Percentiles rank a stretch among this genome's conserved stretches.
phyloP scores from a whole-genome alignment of 805 yeast genomes.

The Brettanomyces custersianus region DNA sequence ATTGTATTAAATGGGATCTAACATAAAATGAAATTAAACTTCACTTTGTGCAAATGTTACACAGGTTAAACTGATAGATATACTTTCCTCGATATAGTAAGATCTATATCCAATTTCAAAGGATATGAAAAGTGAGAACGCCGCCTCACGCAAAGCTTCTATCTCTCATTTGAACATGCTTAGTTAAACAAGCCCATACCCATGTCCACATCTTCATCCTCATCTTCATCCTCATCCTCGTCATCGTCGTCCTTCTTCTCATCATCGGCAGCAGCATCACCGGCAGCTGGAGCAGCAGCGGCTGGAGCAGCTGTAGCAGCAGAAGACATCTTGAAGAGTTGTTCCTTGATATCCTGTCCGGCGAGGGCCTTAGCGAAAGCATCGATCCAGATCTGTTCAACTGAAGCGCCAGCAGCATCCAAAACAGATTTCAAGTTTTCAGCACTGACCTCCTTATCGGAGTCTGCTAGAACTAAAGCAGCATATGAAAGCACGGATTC shows the following conservation, averaged over 20 bases:
- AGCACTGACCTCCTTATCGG: constrained; percentile 81
- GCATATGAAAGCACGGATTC: constrained; percentile 96
- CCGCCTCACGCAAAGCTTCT: constrained; percentile 4
- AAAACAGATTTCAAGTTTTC: constrained; percentile 74
- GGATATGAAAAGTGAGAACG: background rate
- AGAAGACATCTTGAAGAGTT: constrained; percentile 51
- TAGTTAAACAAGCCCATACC: constrained; percentile 94
- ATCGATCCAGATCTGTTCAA: constrained; percentile 80
- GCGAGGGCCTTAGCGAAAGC: constrained; percentile 82
- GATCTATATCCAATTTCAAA: too few species aligned
- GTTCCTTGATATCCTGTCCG: constrained; percentile 77
- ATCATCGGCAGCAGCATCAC: constrained; percentile 54
- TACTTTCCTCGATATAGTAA: too few species aligned
- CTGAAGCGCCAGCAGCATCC: constrained; percentile 75
- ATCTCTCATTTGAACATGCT: too few species aligned
- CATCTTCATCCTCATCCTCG: constrained; percentile 44
- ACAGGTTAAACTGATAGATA: too few species aligned
- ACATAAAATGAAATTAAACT: too few species aligned
- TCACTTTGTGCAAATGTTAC: too few species aligned
- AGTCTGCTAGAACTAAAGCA: constrained; percentile 96
- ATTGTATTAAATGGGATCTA: too few species aligned
- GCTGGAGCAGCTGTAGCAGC: constrained; percentile 70
- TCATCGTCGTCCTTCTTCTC: constrained; percentile 54
- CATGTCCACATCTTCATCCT: constrained; percentile 65
- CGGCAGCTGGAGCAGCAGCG: constrained; percentile 53